Evolutionary conservation across 352 stramenopile species (phyloP).

Genomic region (Globisporangium nodosum): DNA sequence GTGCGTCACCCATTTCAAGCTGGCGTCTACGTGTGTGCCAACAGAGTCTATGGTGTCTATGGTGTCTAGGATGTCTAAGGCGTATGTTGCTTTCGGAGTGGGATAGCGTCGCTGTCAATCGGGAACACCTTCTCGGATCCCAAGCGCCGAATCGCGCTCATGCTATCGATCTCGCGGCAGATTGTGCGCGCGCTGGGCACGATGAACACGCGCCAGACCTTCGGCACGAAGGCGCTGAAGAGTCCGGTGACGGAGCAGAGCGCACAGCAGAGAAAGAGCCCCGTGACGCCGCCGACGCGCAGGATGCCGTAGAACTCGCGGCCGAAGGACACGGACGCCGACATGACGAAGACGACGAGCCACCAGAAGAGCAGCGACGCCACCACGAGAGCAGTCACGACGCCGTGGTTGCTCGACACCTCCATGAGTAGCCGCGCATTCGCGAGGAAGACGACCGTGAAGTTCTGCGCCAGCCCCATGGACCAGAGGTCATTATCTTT

Average conservation of each 20-base stretch:
- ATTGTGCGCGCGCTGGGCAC: constrained; percentile 36
- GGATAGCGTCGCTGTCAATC: constrained; percentile 21
- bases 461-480: constrained; percentile 61
- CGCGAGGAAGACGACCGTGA: constrained; percentile 49
- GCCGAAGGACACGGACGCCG: constrained; percentile 42
- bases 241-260: constrained; percentile 31
- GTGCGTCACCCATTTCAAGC: neutral
- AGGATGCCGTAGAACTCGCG: constrained; percentile 62
- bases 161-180: constrained; percentile 39
- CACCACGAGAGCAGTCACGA: constrained; percentile 25
- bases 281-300: constrained; percentile 31
- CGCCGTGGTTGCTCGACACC: constrained; percentile 22
- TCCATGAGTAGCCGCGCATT: constrained; percentile 48
- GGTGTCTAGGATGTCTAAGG: neutral
- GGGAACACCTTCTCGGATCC: constrained; percentile 34
- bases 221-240: constrained; percentile 22
- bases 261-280: constrained; percentile 26
- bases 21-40: neutral
- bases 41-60: neutral
- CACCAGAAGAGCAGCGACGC: constrained; percentile 45
- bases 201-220: constrained; percentile 30
- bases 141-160: constrained; percentile 16
- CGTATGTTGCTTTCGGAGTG: neutral
- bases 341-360: constrained; percentile 39
- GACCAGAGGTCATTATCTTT: constrained; percentile 68